phyloP scores from a whole-genome alignment of 768 basidiomycete species.

The Kwoniella heveanensis region DNA sequence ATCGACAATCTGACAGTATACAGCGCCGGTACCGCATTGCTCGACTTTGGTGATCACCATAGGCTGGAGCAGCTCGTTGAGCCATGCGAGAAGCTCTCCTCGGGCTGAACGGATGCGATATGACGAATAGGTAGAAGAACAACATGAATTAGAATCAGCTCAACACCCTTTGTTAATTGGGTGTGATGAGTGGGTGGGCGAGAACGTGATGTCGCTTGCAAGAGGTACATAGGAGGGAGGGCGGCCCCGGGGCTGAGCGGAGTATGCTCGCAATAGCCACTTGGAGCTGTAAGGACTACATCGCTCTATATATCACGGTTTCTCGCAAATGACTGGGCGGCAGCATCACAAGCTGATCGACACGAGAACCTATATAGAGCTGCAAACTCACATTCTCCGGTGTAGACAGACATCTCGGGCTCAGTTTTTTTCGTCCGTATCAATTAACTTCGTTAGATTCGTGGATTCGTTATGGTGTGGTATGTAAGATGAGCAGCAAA shows the following conservation, averaged over 20 bases:
- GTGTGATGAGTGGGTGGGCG: too few relatives aligned
- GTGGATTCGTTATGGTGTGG: not conserved
- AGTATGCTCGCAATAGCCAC: too few relatives aligned
- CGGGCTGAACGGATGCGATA: too few relatives aligned
- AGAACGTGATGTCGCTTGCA: too few relatives aligned
- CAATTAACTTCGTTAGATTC: not conserved
- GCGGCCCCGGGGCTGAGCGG: too few relatives aligned
- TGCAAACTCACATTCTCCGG: conserved; percentile 46
- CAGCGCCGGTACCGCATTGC: conserved; percentile 73
- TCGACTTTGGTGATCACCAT: conserved; percentile 89
- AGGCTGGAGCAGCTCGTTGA: conserved; percentile 77
- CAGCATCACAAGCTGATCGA: not conserved
- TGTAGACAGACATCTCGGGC: conserved; percentile 40
- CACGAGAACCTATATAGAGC: not conserved
- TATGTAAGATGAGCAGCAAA: too few relatives aligned
- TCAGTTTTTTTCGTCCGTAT: not conserved
- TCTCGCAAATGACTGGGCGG: not conserved
- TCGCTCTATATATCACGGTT: too few relatives aligned
- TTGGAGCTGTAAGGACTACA: too few relatives aligned
- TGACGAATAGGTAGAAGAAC: too few relatives aligned
- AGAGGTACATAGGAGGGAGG: too few relatives aligned
- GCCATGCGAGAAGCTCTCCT: conserved; percentile 85
- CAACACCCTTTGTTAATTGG: too few relatives aligned
- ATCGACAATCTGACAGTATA: conserved; percentile 93
- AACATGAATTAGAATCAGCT: too few relatives aligned